phyloP scores from a whole-genome alignment of 768 basidiomycete genomes.

The Kwoniella botswanensis region DNA sequence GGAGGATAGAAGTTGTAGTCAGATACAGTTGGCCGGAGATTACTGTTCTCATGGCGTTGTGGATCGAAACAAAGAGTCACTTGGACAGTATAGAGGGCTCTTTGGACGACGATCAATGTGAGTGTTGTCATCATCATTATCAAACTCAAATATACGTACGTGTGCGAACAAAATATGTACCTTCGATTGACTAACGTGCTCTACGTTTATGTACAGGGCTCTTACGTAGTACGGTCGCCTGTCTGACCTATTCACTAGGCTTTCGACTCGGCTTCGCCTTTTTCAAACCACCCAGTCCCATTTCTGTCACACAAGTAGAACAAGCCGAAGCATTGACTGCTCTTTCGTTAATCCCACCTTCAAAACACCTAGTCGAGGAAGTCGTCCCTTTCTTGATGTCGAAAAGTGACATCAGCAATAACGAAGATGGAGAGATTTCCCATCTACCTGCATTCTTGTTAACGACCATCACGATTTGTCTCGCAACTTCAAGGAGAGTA shows the following conservation, averaged over 20 bases:
- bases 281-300: background rate
- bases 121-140: background rate
- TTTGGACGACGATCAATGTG: slow-evolving; percentile 9
- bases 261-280: slow-evolving; percentile 2
- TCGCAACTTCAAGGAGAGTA: slow-evolving; percentile 2
- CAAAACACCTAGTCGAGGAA: background rate
- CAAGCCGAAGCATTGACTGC: background rate
- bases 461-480: background rate
- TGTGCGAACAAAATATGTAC: too few relatives aligned
- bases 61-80: background rate
- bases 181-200: background rate
- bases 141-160: background rate
- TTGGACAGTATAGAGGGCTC: background rate
- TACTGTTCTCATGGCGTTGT: background rate
- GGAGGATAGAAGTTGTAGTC: background rate
- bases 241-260: background rate
- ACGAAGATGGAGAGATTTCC: background rate
- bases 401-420: background rate
- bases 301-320: background rate
- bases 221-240: background rate
- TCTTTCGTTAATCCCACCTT: background rate
- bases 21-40: background rate
- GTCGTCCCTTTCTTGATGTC: background rate
- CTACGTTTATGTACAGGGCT: background rate
- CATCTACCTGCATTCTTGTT: background rate